A percentile compares a stretch with the other conserved stretches of the same genome.
These are phyloP conservation scores for Ceratocystis alfenasii DNA, from an alignment of 2,329 filamentous ascomycete genomes.

Conservation along the genomic window DNA sequence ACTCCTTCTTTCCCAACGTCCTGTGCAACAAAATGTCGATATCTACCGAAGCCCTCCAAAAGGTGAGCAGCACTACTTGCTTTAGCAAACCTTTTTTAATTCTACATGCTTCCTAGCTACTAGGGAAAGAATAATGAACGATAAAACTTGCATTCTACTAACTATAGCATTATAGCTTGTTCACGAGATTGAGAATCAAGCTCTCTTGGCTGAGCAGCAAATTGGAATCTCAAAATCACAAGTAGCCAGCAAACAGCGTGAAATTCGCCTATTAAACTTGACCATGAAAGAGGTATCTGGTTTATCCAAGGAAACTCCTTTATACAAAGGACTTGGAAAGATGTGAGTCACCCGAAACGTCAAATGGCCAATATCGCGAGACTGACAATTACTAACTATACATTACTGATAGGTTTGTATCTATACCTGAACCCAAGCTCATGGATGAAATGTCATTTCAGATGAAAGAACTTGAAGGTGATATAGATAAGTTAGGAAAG, in stretches of 20 bases:
- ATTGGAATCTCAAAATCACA: conserved; percentile 76
- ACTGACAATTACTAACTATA: background rate
- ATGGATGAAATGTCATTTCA: conserved; percentile 65
- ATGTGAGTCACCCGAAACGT: conserved; percentile 50
- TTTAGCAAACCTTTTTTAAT: background rate
- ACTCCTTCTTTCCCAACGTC: background rate
- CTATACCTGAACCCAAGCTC: conserved; percentile 58
- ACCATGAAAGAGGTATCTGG: conserved; percentile 73
- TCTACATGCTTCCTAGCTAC: background rate
- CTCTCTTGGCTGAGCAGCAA: conserved; percentile 79
- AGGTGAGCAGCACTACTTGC: conserved; percentile 42
- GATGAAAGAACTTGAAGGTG: conserved; percentile 60
- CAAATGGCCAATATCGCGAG: background rate
- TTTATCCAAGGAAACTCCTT: conserved; percentile 60
- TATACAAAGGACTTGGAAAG: conserved; percentile 94
- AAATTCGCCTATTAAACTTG: conserved; percentile 77
- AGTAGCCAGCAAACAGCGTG: conserved; percentile 72
- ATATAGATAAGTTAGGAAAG: conserved; percentile 73
- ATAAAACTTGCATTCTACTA: conserved; percentile 7
- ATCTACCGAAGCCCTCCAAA: conserved; percentile 83
- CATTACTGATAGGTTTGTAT: conserved; percentile 64
- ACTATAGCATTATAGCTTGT: conserved; percentile 50
- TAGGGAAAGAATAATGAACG: background rate
- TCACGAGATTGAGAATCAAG: conserved; percentile 87
- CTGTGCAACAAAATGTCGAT: conserved; percentile 61